A percentile compares a stretch with the other conserved stretches of the same genome.
Evolutionary conservation across 2,329 filamentous ascomycete species (phyloP).

Genomic region (Talaromyces sp.): DNA sequence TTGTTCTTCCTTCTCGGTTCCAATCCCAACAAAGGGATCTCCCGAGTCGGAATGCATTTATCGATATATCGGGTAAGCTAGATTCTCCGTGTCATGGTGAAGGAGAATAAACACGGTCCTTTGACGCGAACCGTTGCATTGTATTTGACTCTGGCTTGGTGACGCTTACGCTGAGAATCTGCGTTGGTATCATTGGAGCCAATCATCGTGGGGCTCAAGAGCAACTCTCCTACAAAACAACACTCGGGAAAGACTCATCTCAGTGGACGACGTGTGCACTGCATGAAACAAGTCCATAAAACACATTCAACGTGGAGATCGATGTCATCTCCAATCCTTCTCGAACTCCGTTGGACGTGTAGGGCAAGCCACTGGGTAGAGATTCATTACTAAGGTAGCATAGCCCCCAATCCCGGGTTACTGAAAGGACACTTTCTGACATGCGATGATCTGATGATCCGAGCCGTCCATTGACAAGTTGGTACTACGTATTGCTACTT

Average conservation of each 20-base stretch:
- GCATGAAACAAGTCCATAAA: slow-evolving; percentile 2
- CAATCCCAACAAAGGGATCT: background rate
- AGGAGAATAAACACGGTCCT: background rate
- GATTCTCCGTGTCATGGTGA: background rate
- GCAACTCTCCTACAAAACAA: slow-evolving; percentile 3
- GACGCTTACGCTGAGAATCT: background rate
- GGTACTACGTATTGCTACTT: background rate
- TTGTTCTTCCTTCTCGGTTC: background rate
- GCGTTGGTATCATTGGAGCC: background rate
- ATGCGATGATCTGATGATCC: background rate
- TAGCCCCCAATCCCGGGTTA: slow-evolving; percentile 5
- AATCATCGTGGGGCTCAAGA: background rate
- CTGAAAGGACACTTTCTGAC: background rate
- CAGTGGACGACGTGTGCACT: background rate
- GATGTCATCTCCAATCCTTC: slow-evolving; percentile 3
- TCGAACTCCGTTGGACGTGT: background rate
- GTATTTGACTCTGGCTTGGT: background rate
- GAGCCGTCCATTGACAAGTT: background rate
- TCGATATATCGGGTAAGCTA: background rate
- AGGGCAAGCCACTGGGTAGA: background rate
- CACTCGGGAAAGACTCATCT: background rate
- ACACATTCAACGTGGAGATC: background rate
- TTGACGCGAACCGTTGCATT: slow-evolving; percentile 8
- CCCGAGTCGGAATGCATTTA: slow-evolving; percentile 8
- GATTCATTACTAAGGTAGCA: background rate